Conservation (phyloP, 225 moss, liverwort and hornwort species). For the Physcomitrium patens region DNA sequence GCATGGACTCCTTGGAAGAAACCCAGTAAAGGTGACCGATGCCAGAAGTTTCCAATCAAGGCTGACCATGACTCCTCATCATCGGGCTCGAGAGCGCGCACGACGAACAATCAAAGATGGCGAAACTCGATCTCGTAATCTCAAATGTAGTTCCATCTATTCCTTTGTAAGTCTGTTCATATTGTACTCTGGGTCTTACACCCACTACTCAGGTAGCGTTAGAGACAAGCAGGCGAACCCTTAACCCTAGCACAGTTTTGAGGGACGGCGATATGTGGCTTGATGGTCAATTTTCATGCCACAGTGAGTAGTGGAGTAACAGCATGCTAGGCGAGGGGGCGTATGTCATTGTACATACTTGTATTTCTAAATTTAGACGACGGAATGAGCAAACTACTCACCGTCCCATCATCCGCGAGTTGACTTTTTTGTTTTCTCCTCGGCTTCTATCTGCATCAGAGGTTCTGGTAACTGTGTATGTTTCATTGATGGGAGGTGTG, state of each 20-base stretch:
- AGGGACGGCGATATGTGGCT: background rate
- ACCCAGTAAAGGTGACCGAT: constrained; percentile 30
- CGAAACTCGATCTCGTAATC: constrained; percentile 52
- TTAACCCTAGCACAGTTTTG: background rate
- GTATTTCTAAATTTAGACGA: background rate
- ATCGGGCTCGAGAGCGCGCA: constrained; percentile 9
- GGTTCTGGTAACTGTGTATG: background rate
- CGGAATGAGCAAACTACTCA: background rate
- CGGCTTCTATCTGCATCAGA: background rate
- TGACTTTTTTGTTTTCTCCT: background rate
- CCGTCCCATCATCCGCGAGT: background rate
- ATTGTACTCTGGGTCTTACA: constrained; percentile 35
- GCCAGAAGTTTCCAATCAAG: constrained; percentile 18
- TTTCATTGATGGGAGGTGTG: background rate
- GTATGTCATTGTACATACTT: too few species aligned
- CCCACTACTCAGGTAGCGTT: background rate
- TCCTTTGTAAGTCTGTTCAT: constrained; percentile 34
- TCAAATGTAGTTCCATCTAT: background rate
- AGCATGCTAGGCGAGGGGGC: too few species aligned
- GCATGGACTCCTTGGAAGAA: constrained; percentile 65
- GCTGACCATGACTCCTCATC: constrained; percentile 15
- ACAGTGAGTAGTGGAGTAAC: too few species aligned
- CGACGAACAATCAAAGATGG: constrained; percentile 34
- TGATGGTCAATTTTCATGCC: too few species aligned
- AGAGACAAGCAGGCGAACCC: background rate